Base-by-base conservation (phyloP, 1,284 basidiomycete species). In the Coniophora puteana region DNA sequence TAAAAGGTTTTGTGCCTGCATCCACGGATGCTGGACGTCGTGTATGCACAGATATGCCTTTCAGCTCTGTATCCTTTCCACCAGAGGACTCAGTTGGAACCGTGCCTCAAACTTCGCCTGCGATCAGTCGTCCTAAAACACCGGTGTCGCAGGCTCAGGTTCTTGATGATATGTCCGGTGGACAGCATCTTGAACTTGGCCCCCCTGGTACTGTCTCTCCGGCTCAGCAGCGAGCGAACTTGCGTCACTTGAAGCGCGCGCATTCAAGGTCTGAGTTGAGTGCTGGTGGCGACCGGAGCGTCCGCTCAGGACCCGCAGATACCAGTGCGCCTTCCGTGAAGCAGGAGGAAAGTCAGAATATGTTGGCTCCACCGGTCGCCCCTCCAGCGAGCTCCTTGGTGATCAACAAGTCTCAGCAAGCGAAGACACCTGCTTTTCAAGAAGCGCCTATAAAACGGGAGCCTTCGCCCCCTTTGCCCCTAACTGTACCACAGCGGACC, bases 241-340 rank as follows among this genome's bases (percentile, higher is more conserved):
- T 59, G 25, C 61, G 58, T 31, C 58, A 59, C 41, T 36, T 59
- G 35, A 63, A 58, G 28, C 49, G 45, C 11, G 44, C 45, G 33
- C 60, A 53, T 18, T 38, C 47, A 12, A 55, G 46, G 14, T 31
- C 48, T 14, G 59, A 60, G 36, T 55, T 56, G 40, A 60, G 41
- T 14, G 49, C 47, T 18, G 38, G 46, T 26, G 59, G 58, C 11
- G 59, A 63, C 33, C 52, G 61, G 21, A 62, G 58, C 31, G 58
- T 44, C n/a, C 53, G 48, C n/a, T n/a, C n/a, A 11, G 46, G n/a
- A 31, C 17, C 31, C 12, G 61, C 62, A 38, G 59, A 46, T 12
- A 22, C 13, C 2, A n/a, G 16, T 25, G 1, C 12, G 11, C 5
- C 10, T 35, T 4, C 5, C 29, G 3, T 40, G 22, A 55, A 54